These are phyloP conservation scores for Fusarium sp. DNA, from an alignment of 2,329 filamentous ascomycete genomes.

Conservation along the genomic window DNA sequence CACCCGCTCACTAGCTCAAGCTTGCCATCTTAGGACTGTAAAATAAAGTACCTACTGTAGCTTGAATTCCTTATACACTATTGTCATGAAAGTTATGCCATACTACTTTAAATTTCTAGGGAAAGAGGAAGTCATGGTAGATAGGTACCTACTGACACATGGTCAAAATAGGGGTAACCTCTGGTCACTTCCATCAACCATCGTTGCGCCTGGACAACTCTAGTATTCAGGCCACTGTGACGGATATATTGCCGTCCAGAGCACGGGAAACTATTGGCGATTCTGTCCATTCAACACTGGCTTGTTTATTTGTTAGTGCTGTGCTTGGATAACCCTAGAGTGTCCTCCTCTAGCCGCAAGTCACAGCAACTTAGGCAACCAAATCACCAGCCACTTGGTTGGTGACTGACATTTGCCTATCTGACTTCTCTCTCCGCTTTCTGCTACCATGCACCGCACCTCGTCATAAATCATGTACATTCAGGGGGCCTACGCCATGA, in stretches of 20 bases:
- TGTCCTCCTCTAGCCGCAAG: conserved; percentile 1
- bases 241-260: conserved; percentile 1
- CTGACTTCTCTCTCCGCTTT: conserved; percentile 10
- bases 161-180: conserved; percentile 9
- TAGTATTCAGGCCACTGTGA: conserved; percentile 4
- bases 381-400: conserved; percentile 9
- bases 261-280: neutral
- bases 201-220: neutral
- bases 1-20: conserved; percentile 11
- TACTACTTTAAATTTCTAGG: neutral
- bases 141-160: neutral
- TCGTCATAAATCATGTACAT: conserved; percentile 26
- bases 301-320: conserved; percentile 1
- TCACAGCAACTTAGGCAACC: conserved; percentile 18
- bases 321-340: conserved; percentile 1
- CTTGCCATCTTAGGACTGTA: conserved; percentile 4
- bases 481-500: conserved; percentile 20
- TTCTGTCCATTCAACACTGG: conserved; percentile 1
- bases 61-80: neutral
- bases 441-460: neutral
- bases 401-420: conserved; percentile 10
- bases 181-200: neutral
- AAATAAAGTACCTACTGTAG: neutral
- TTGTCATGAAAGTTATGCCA: neutral
- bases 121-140: neutral